Percentiles rank a stretch among this genome's conserved stretches.
These are phyloP conservation scores for Nemania serpens DNA, from an alignment of 2,329 filamentous ascomycete species.

Conservation along the genomic window DNA sequence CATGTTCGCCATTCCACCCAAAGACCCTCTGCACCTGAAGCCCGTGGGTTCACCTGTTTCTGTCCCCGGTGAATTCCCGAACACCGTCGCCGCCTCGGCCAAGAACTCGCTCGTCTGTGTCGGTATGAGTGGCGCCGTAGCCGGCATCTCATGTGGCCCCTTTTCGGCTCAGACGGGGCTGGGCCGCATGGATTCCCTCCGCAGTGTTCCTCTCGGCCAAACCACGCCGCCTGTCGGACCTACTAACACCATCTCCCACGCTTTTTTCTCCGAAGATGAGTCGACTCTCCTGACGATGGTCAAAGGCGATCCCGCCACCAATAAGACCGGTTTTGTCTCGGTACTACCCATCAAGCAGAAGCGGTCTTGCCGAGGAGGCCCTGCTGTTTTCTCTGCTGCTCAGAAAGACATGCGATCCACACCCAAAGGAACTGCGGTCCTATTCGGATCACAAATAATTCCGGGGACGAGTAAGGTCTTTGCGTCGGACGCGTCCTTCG, in stretches of 20 bases:
- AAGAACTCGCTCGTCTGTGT: conserved; percentile 33
- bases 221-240: conserved; percentile 63
- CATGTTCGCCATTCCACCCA: conserved; percentile 51
- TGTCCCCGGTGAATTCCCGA: conserved; percentile 57
- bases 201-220: conserved; percentile 56
- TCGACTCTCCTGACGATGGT: conserved; percentile 58
- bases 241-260: conserved; percentile 62
- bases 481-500: conserved; percentile 63
- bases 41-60: conserved; percentile 49
- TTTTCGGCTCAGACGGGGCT: conserved; percentile 24
- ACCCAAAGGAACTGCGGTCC: conserved; percentile 59
- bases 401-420: conserved; percentile 45
- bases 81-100: conserved; percentile 54
- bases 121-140: conserved; percentile 42
- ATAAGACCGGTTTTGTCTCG: conserved; percentile 60
- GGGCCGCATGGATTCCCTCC: conserved; percentile 48
- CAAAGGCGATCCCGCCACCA: conserved; percentile 60
- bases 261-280: conserved; percentile 62
- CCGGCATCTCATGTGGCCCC: conserved; percentile 38
- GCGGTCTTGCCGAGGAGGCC: conserved; percentile 49
- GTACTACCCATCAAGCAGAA: background rate
- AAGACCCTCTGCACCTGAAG: conserved; percentile 50
- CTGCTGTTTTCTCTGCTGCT: conserved; percentile 26
- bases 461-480: conserved; percentile 51
- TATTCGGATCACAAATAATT: conserved; percentile 58